Percentiles rank a stretch among this genome's conserved stretches.
These are phyloP conservation scores for Populus davidiana DNA, from an alignment of 345 rosid species.

Conservation along the genomic window DNA sequence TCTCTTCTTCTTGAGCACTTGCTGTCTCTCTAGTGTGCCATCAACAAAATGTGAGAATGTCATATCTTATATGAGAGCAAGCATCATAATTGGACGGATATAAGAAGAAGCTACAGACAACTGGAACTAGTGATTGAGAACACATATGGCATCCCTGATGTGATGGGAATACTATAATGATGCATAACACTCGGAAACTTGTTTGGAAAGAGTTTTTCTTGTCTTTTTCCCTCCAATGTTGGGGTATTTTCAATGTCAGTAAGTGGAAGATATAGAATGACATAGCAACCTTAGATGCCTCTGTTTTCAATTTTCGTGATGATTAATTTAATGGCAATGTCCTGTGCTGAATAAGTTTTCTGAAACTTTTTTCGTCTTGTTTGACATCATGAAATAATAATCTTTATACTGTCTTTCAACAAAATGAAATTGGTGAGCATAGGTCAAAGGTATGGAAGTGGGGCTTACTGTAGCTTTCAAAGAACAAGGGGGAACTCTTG, in stretches of 20 bases:
- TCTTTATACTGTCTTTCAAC: neutral
- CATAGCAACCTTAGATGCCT: neutral
- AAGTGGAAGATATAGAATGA: neutral
- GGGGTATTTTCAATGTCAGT: neutral
- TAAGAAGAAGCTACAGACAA: too few relatives aligned
- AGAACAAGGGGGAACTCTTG: constrained; percentile 45
- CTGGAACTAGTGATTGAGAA: too few relatives aligned
- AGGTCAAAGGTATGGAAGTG: constrained; percentile 68
- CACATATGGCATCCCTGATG: too few relatives aligned
- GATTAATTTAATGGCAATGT: neutral
- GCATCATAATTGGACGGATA: too few relatives aligned
- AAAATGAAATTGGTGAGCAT: constrained; percentile 5
- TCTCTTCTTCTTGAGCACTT: too few relatives aligned
- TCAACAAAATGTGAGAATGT: too few relatives aligned
- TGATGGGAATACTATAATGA: neutral
- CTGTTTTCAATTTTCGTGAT: neutral
- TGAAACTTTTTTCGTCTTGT: too few relatives aligned
- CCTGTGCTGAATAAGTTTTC: neutral
- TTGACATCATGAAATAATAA: neutral
- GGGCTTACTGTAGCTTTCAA: constrained; percentile 32
- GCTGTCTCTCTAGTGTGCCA: too few relatives aligned
- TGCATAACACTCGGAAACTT: neutral
- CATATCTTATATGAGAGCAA: too few relatives aligned
- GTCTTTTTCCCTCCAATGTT: neutral
- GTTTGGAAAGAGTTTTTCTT: neutral